phyloP scores from a whole-genome alignment of 345 rosid genomes.

The Camelina laxa region DNA sequence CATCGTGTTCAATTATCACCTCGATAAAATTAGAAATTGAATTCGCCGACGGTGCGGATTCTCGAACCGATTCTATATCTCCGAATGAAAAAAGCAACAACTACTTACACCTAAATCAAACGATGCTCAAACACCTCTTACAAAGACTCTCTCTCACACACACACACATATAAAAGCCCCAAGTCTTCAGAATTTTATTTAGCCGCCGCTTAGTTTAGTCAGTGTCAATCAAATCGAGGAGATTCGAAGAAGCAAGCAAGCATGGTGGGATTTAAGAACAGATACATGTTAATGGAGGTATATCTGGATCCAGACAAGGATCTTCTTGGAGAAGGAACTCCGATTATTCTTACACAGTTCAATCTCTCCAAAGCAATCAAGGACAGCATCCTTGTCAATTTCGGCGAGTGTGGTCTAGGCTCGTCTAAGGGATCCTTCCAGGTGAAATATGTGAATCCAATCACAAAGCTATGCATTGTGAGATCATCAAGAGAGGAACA shows the following conservation, averaged over 20 bases:
- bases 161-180: not conserved
- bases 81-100: not conserved
- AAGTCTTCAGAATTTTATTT: not conserved
- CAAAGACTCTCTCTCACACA: conserved; percentile 14
- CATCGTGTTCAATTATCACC: not conserved
- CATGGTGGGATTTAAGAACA: conserved; percentile 82
- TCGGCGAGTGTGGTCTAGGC: conserved; percentile 78
- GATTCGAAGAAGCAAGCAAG: too few species aligned
- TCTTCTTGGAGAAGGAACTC: conserved; percentile 50
- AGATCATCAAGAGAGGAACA: conserved; percentile 76
- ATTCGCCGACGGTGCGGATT: conserved; percentile 45
- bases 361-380: conserved; percentile 66
- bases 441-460: conserved; percentile 77
- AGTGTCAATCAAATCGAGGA: not conserved
- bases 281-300: conserved; percentile 76
- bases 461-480: conserved; percentile 69
- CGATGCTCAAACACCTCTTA: conserved; percentile 15
- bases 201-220: conserved; percentile 34
- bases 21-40: not conserved
- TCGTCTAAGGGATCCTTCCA: conserved; percentile 72
- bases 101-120: conserved; percentile 10
- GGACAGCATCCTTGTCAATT: conserved; percentile 70
- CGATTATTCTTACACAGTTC: conserved; percentile 67
- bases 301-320: conserved; percentile 73
- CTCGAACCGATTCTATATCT: conserved; percentile 48